Conservation (phyloP, 2,329 filamentous ascomycete genomes). For the Tolypocladium paradoxum region DNA sequence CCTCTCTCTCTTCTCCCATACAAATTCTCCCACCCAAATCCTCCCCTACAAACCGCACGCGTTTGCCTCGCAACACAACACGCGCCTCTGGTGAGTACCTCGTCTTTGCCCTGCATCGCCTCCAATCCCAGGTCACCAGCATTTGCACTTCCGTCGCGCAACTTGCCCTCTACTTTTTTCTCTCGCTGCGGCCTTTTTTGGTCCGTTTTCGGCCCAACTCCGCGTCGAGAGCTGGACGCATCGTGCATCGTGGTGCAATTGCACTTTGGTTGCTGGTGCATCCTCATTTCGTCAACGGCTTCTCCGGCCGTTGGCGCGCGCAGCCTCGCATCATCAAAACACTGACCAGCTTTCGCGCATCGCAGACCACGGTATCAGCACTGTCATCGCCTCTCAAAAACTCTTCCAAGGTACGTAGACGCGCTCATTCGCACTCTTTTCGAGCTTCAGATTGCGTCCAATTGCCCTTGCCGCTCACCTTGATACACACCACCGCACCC, state of each 20-base stretch:
- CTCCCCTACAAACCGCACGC: slow-evolving; percentile 37
- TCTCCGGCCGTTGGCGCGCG: slow-evolving; percentile 1
- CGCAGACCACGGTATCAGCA: slow-evolving; percentile 11
- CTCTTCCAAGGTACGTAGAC: slow-evolving; percentile 24
- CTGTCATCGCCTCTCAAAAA: slow-evolving; percentile 12
- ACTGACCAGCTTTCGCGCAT: slow-evolving; percentile 6
- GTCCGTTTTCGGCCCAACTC: background rate
- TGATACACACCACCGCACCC: background rate
- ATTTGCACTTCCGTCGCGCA: slow-evolving; percentile 5
- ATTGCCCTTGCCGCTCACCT: slow-evolving; percentile 19
- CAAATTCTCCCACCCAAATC: slow-evolving; percentile 46
- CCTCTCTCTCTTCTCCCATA: slow-evolving; percentile 48
- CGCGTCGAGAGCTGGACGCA: slow-evolving; percentile 4
- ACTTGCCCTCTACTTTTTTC: slow-evolving; percentile 4
- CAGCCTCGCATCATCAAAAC: slow-evolving; percentile 2
- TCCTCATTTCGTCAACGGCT: slow-evolving; percentile 1
- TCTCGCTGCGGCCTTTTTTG: slow-evolving; percentile 10
- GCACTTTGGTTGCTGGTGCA: background rate
- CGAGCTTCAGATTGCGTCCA: slow-evolving; percentile 20
- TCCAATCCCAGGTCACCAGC: slow-evolving; percentile 23
- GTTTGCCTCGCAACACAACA: slow-evolving; percentile 33
- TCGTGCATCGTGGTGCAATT: slow-evolving; percentile 6
- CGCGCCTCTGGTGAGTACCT: slow-evolving; percentile 43
- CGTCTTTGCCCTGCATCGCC: slow-evolving; percentile 12
- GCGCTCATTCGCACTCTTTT: slow-evolving; percentile 13